Evolutionary conservation across 2,329 filamentous ascomycete genomes (phyloP), one percentile per base, ranked within the genome.

Genomic region (Aspergillus persii): DNA sequence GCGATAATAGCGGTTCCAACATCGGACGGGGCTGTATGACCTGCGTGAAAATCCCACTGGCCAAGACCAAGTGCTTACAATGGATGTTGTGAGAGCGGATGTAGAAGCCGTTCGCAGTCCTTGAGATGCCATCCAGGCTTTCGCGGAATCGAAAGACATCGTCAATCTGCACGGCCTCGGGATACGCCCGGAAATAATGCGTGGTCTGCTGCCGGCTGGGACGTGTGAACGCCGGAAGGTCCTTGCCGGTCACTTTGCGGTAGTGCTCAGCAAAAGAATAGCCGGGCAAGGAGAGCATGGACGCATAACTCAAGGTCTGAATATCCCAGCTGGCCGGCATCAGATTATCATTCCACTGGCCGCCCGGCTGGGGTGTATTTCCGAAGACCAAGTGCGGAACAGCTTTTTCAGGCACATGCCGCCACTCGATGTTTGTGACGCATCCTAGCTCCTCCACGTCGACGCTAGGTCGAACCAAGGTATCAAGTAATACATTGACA

Each of bases 271-370:
- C 76, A 65, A 85, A 85, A 5, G 80, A 81, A 67, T 86, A 87
- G 0, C 82, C 84, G 0, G 85, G 85, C 29, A 87, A 74, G 12
- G 83, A 86, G 6, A 87, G 76, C 80, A 86, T 84, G 59, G 85
- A 83, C 2, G 84, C 83, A 74, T 87, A 87, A 69, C 84, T 86
- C 69, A 87, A 68, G 0, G 84, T 83, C 48, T 82, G 83, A 61
- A 86, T 85, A 58, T 85, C 79, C 71, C 80, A 81, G 67, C 80
- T 84, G 3, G 81, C 79, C 29, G 76, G 76, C 12, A 80, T 76
- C 0, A 81, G 79, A 57, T 84, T 80, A 53, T 84, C 82, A 1
- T 80, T 81, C 85, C 85, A 87, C 68, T 87, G 84, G 6, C 85
- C 85, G 15, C 85, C 85, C 1, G 83, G 76, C 46, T 77, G 71